Percentiles rank a stretch among this genome's conserved stretches.
Evolutionary conservation across 495 filamentous ascomycete species (phyloP).

Genomic region (Aspergillus nanangensis): DNA sequence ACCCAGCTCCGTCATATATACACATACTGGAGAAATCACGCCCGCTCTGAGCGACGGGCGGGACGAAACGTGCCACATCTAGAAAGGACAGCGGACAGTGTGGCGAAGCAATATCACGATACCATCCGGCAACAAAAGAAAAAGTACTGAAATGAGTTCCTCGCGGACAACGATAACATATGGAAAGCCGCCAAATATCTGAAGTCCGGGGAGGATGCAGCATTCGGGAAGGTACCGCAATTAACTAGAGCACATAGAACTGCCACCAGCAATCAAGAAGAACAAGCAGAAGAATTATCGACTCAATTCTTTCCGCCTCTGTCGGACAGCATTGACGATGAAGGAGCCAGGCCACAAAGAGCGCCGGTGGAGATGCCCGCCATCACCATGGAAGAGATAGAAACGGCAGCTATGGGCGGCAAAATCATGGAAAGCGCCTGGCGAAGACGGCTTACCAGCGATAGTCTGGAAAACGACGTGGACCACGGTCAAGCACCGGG

Average conservation of each 20-base stretch:
- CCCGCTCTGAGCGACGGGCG: not conserved
- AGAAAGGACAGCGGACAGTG: constrained; percentile 11
- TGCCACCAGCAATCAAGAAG: constrained; percentile 6
- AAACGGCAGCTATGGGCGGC: not conserved
- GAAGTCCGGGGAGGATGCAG: constrained; percentile 17
- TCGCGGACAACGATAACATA: constrained; percentile 20
- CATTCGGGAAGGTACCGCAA: too few species aligned
- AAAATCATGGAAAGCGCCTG: too few species aligned
- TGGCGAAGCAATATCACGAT: constrained; percentile 20
- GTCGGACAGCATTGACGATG: constrained; percentile 15
- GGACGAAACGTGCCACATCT: constrained; percentile 7
- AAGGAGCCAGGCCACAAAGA: constrained; percentile 8
- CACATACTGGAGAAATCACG: not conserved
- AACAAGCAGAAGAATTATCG: too few species aligned
- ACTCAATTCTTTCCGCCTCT: constrained; percentile 26
- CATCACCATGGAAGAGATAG: not conserved
- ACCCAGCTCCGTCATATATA: not conserved
- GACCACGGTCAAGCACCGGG: constrained; percentile 23
- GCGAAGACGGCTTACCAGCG: too few species aligned
- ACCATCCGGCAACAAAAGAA: constrained; percentile 21
- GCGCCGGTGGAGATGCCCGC: too few species aligned
- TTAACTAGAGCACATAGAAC: not conserved
- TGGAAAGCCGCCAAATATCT: constrained; percentile 20
- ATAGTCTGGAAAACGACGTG: constrained; percentile 23
- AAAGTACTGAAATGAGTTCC: constrained; percentile 21